Evolutionary conservation across 1,284 basidiomycete genomes (phyloP).

Genomic region (Ceratobasidium sp.): DNA sequence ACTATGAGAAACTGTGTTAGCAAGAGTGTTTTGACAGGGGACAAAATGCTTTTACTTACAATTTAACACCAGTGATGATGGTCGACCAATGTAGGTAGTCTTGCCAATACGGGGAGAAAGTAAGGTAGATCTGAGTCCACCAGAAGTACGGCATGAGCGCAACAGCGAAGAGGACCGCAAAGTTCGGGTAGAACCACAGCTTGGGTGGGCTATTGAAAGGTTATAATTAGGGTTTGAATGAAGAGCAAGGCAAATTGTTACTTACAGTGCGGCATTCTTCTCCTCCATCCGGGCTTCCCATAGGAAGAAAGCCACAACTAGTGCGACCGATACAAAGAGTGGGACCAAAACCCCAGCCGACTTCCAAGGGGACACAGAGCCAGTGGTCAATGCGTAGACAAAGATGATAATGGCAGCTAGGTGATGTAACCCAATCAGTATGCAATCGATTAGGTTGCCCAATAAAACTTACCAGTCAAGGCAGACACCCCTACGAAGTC

Average conservation of each 20-base stretch:
- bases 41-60: too few relatives aligned
- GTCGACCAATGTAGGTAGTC: slow-evolving; percentile 57
- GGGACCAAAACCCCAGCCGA: slow-evolving; percentile 61
- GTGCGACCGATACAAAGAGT: slow-evolving; percentile 60
- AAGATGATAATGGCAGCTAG: slow-evolving; percentile 57
- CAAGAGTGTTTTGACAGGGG: too few relatives aligned
- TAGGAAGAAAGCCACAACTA: slow-evolving; percentile 59
- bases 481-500: slow-evolving; percentile 55
- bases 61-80: slow-evolving; percentile 55
- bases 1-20: too few relatives aligned
- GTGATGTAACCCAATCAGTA: too few relatives aligned
- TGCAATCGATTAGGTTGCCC: not conserved
- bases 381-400: slow-evolving; percentile 65
- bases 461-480: too few relatives aligned
- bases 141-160: slow-evolving; percentile 61
- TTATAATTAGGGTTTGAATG: not conserved
- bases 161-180: slow-evolving; percentile 58
- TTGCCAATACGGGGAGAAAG: slow-evolving; percentile 57
- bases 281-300: slow-evolving; percentile 60
- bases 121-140: slow-evolving; percentile 51
- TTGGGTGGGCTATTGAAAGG: slow-evolving; percentile 56
- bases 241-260: slow-evolving; percentile 20
- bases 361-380: slow-evolving; percentile 62
- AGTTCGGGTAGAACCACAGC: slow-evolving; percentile 60
- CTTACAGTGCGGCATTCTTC: slow-evolving; percentile 60